Conservation (phyloP, 1,284 basidiomycete genomes). For the Cutaneotrichosporon mucoides region DNA sequence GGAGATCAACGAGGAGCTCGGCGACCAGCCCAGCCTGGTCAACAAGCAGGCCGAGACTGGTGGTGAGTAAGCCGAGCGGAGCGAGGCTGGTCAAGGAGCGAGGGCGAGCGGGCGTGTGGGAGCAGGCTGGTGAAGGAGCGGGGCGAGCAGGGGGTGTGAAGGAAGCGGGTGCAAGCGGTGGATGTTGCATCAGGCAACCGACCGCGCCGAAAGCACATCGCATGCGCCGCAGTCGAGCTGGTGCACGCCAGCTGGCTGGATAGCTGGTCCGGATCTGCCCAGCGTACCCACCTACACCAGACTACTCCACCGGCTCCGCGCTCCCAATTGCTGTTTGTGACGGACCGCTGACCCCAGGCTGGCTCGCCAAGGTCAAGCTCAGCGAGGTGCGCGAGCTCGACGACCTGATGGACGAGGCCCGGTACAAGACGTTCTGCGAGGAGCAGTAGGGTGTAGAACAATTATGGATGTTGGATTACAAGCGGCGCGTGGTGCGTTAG, state of each 20-base stretch:
- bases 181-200: too few relatives aligned
- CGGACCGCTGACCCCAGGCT: constrained; percentile 10
- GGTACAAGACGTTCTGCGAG: constrained; percentile 72
- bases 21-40: constrained; percentile 69
- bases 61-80: constrained; percentile 56
- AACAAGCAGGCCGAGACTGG: constrained; percentile 85
- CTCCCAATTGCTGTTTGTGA: too few relatives aligned
- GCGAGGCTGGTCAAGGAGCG: background rate
- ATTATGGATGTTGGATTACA: background rate
- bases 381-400: constrained; percentile 74
- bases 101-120: background rate
- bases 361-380: constrained; percentile 72
- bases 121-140: too few relatives aligned
- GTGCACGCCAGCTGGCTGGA: too few relatives aligned
- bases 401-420: constrained; percentile 66
- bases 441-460: constrained; percentile 18
- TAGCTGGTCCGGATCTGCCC: too few relatives aligned
- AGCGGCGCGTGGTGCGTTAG: too few relatives aligned
- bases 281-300: too few relatives aligned
- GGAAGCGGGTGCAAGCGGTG: too few relatives aligned
- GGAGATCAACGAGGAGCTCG: constrained; percentile 72
- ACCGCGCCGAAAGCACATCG: too few relatives aligned
- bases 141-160: too few relatives aligned
- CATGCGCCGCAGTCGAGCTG: too few relatives aligned
- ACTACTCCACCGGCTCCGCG: too few relatives aligned